Evolutionary conservation across 768 basidiomycete species (phyloP).

Genomic region (Trametes villosa): DNA sequence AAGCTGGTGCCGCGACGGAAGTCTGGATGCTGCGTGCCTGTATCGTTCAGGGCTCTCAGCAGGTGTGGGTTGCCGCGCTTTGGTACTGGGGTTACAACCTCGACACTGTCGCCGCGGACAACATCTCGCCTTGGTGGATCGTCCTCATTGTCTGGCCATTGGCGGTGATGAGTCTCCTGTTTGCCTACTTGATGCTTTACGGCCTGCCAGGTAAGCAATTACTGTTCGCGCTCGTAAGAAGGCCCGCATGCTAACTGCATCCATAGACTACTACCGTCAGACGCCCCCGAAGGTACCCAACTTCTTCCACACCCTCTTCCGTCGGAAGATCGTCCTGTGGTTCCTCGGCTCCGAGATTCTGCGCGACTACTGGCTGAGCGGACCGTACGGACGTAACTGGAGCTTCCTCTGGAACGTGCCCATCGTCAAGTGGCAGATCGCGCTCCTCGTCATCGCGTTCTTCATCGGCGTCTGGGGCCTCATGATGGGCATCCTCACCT

Average conservation of each 20-base stretch:
- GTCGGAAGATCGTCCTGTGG: constrained; percentile 92
- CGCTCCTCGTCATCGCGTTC: constrained; percentile 80
- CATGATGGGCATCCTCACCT: constrained; percentile 74
- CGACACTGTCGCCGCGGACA: constrained; percentile 54
- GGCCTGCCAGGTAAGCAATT: constrained; percentile 75
- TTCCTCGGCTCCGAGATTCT: constrained; percentile 92
- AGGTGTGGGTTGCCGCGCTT: constrained; percentile 92
- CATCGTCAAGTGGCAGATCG: constrained; percentile 82
- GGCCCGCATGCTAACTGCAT: constrained; percentile 15
- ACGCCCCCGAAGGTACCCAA: constrained; percentile 94
- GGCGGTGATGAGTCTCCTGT: constrained; percentile 71
- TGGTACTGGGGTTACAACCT: constrained; percentile 96
- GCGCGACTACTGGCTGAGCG: constrained; percentile 91
- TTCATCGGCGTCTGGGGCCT: constrained; percentile 87
- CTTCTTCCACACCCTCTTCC: constrained; percentile 87
- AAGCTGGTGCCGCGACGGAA: constrained; percentile 95
- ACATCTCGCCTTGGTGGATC: constrained; percentile 83
- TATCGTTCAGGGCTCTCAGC: constrained; percentile 92
- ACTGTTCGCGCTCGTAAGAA: neutral
- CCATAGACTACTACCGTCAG: constrained; percentile 83
- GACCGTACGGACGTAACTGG: constrained; percentile 95
- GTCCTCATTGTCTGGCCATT: constrained; percentile 82
- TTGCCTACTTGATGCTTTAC: constrained; percentile 82
- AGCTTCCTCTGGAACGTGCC: constrained; percentile 87
- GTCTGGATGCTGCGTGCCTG: constrained; percentile 92